Base-by-base conservation (phyloP, 352 stramenopile species). In the Globisporangium paddicum region DNA sequence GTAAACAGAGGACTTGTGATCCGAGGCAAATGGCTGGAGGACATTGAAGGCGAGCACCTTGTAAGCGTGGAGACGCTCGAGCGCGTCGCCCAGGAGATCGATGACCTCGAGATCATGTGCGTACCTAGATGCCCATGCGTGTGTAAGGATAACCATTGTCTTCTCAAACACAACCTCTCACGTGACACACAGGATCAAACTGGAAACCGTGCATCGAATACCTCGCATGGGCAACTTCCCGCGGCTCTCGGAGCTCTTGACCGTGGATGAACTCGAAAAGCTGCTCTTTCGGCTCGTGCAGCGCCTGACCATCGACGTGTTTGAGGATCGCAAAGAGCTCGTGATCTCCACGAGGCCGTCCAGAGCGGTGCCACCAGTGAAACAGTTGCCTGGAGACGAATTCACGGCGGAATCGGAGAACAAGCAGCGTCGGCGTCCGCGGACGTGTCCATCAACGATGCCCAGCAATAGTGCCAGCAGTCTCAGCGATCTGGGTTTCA, bases 81-180 rank as follows among this genome's bases (percentile, higher is more conserved):
- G 18, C 62, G 75, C 16, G 50, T 89, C 4, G 82, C 82, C 0
- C 79, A 89, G 26, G 71, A 82, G 26, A 68, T 85, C 6, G 77
- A 87, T 23, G 80, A 88, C 37, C 59, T 90, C 0, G 80, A 90
- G 32, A 86, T 87, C 44, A 88, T 88, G 80, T 90, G 67, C 38
- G 76, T 72, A 3, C 11, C 3, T n/a, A 11, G 38, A n/a, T 6
- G 0, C 5, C 3, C 7, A 2, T 41, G 19, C 25, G 19, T n/a
- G 6, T 44, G 38, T n/a, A 21, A n/a, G 9, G 5, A 10, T 44
- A 44, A 6, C 5, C 16, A 44, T n/a, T 44, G 38, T 9, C 41
- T n/a, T 26, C 5, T 34, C 13, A 11, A 18, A 21, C 21, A 18
- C 10, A 38, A 32, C 28, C 28, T 32, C 28, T 32, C 28, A 32